Evolutionary conservation across 331 rosid species (phyloP).

Genomic region (Quercus phellos): DNA sequence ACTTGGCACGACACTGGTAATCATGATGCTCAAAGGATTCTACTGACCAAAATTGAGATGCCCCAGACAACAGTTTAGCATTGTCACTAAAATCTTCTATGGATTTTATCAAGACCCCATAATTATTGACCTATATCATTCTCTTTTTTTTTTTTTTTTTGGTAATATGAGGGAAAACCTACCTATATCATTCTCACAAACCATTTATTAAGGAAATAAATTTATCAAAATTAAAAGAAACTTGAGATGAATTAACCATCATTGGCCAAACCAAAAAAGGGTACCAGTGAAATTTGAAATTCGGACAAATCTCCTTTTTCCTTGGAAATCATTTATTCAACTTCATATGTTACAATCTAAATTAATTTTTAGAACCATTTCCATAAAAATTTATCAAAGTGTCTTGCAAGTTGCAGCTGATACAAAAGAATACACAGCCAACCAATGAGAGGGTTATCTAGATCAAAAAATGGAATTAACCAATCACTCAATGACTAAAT

Average conservation of each 20-base stretch:
- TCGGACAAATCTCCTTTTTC: not conserved
- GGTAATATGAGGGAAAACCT: too few species aligned
- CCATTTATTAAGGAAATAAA: not conserved
- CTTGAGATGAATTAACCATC: not conserved
- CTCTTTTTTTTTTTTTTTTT: too few species aligned
- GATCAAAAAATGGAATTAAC: not conserved
- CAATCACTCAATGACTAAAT: not conserved
- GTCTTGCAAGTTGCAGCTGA: not conserved
- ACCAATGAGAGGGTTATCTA: not conserved
- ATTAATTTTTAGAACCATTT: not conserved
- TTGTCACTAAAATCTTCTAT: not conserved
- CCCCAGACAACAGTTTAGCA: not conserved
- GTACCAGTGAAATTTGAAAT: not conserved
- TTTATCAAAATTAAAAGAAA: not conserved
- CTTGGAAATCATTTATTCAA: not conserved
- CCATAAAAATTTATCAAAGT: not conserved
- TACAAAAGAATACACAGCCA: not conserved
- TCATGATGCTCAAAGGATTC: not conserved
- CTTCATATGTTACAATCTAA: not conserved
- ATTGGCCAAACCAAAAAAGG: not conserved
- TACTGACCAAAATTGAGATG: not conserved
- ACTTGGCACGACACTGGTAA: not conserved
- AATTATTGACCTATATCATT: not conserved
- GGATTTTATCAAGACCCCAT: not conserved
- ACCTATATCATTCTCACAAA: not conserved